Conservation (phyloP, 441 rosid species). For the Erodium moschatum region DNA sequence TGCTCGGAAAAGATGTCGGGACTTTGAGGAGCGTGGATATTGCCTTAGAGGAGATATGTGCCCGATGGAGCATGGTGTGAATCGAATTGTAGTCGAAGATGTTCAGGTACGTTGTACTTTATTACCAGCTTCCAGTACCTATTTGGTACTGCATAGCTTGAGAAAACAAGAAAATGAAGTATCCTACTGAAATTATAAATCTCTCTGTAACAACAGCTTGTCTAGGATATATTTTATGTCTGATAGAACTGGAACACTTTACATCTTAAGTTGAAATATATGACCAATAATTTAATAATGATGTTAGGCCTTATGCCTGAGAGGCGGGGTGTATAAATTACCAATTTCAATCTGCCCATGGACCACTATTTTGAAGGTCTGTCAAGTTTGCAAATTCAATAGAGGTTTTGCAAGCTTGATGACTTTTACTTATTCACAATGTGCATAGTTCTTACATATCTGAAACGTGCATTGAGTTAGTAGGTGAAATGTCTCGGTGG, state of each 20-base stretch:
- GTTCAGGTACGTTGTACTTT: constrained; percentile 60
- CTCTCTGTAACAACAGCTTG: background rate
- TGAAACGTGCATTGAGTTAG: constrained; percentile 11
- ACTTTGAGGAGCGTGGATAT: constrained; percentile 98
- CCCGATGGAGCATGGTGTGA: constrained; percentile 99
- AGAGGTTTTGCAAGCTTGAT: constrained; percentile 14
- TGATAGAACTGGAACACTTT: constrained; percentile 6
- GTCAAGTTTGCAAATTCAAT: constrained; percentile 13
- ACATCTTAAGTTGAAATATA: background rate
- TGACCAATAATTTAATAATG: background rate
- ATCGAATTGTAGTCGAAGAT: constrained; percentile 95
- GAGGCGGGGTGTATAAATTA: background rate
- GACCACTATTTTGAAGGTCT: constrained; percentile 7
- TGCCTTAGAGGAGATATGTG: constrained; percentile 99
- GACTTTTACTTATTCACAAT: constrained; percentile 11
- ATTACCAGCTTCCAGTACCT: background rate
- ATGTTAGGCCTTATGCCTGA: background rate
- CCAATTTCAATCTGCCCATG: constrained; percentile 10
- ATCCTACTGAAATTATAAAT: background rate
- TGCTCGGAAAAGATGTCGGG: constrained; percentile 80
- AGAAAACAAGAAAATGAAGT: background rate
- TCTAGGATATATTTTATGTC: background rate
- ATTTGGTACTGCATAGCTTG: background rate
- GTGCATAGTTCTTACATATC: background rate
- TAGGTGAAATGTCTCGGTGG: constrained; percentile 1